Evolutionary conservation across 2,329 filamentous ascomycete species (phyloP).

Genomic region (Fusarium nodosum): DNA sequence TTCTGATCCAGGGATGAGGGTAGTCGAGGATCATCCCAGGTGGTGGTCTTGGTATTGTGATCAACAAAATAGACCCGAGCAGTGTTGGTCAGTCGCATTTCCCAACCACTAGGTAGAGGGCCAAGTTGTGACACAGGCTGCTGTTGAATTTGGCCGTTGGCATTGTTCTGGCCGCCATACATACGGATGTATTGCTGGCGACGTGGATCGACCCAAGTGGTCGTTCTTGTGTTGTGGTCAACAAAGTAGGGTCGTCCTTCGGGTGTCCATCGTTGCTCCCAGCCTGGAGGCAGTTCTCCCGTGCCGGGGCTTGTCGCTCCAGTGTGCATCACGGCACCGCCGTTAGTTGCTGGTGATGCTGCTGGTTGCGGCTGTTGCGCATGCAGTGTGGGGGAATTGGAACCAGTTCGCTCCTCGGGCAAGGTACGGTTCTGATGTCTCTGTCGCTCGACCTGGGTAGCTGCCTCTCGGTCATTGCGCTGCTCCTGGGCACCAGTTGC

Average conservation of each 20-base stretch:
- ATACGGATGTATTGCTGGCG: slow-evolving; percentile 98
- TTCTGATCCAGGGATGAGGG: slow-evolving; percentile 98
- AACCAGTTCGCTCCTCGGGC: slow-evolving; percentile 93
- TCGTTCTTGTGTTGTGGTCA: slow-evolving; percentile 97
- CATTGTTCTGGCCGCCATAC: slow-evolving; percentile 90
- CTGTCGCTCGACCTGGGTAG: slow-evolving; percentile 92
- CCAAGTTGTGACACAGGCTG: slow-evolving; percentile 97
- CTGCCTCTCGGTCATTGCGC: slow-evolving; percentile 85
- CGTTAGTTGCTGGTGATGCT: slow-evolving; percentile 57
- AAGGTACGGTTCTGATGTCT: slow-evolving; percentile 96
- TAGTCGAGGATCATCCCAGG: slow-evolving; percentile 96
- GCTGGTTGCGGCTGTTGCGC: slow-evolving; percentile 62
- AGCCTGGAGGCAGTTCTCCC: slow-evolving; percentile 93
- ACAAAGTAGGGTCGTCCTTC: slow-evolving; percentile 97
- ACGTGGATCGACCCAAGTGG: slow-evolving; percentile 97
- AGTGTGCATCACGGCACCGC: slow-evolving; percentile 90
- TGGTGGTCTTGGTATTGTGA: slow-evolving; percentile 99
- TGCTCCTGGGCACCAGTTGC: slow-evolving; percentile 79
- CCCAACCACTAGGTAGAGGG: slow-evolving; percentile 96
- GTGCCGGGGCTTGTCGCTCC: slow-evolving; percentile 92
- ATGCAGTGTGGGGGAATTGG: slow-evolving; percentile 86
- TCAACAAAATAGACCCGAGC: slow-evolving; percentile 99
- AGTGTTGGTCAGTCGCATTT: slow-evolving; percentile 99
- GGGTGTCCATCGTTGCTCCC: slow-evolving; percentile 96
- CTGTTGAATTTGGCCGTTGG: slow-evolving; percentile 91